Conservation (phyloP, 2,329 filamentous ascomycete species). For the Colletotrichum magnum region DNA sequence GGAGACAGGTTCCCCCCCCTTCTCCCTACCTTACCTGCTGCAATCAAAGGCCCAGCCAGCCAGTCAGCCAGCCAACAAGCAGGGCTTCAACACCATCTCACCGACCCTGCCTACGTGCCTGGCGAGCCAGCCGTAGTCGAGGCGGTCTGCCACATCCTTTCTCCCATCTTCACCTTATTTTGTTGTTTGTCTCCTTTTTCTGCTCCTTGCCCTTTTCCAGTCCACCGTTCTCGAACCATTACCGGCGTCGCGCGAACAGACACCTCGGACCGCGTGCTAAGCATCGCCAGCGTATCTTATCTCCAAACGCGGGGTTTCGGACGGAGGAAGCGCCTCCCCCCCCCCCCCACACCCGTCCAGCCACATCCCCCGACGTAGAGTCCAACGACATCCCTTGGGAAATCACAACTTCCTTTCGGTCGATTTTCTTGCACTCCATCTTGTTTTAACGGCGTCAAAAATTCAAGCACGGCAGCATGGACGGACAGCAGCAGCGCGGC, state of each 20-base stretch:
- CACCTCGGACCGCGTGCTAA: constrained; percentile 36
- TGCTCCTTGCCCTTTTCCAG: background rate
- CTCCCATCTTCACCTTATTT: constrained; percentile 11
- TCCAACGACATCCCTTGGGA: constrained; percentile 20
- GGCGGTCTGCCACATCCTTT: constrained; percentile 33
- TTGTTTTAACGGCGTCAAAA: constrained; percentile 23
- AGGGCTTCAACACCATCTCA: constrained; percentile 40
- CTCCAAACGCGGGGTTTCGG: constrained; percentile 40
- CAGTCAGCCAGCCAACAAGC: constrained; percentile 30
- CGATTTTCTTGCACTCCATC: background rate
- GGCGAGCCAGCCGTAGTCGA: constrained; percentile 35
- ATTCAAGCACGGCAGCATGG: constrained; percentile 23
- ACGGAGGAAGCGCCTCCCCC: constrained; percentile 27
- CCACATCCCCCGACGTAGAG: constrained; percentile 31
- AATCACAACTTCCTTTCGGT: background rate
- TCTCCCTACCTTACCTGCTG: constrained; percentile 19
- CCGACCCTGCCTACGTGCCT: constrained; percentile 39
- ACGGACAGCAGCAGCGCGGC: constrained; percentile 39
- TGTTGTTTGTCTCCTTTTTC: background rate
- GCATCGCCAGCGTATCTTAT: constrained; percentile 39
- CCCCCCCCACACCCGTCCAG: constrained; percentile 29
- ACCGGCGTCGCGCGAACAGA: constrained; percentile 35
- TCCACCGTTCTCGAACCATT: constrained; percentile 28
- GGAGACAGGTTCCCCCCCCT: constrained; percentile 6
- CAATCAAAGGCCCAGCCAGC: constrained; percentile 36